Conservation (phyloP, 2,329 filamentous ascomycete species). For the Xylariaceae sp. region DNA sequence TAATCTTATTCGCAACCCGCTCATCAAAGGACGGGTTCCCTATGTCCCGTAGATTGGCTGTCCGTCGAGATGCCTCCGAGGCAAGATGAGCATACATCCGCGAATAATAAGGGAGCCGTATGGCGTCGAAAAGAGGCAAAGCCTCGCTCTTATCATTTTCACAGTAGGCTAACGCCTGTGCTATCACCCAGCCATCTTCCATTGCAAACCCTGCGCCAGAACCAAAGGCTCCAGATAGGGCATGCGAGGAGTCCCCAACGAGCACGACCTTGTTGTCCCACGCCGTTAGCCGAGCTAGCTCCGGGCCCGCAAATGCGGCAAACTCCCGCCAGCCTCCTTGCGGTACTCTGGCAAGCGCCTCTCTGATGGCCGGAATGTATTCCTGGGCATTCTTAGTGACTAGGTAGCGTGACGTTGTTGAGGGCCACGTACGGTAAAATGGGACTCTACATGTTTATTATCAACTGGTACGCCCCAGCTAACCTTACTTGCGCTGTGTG, state of each 20-base stretch:
- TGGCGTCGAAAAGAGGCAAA: constrained; percentile 31
- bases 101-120: constrained; percentile 36
- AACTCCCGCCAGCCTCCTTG: constrained; percentile 50
- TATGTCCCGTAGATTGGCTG: constrained; percentile 18
- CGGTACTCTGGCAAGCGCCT: constrained; percentile 43
- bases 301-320: constrained; percentile 50
- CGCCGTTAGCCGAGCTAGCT: constrained; percentile 42
- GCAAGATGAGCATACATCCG: constrained; percentile 34
- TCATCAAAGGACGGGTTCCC: constrained; percentile 27
- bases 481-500: constrained; percentile 33
- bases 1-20: constrained; percentile 29
- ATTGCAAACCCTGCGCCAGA: constrained; percentile 45
- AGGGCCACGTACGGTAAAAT: constrained; percentile 31
- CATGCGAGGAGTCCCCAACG: constrained; percentile 59
- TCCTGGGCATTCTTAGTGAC: constrained; percentile 33
- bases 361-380: constrained; percentile 44
- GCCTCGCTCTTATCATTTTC: constrained; percentile 31
- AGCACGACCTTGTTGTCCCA: constrained; percentile 50
- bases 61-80: constrained; percentile 17
- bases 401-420: constrained; percentile 9
- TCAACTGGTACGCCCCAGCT: constrained; percentile 36
- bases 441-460: constrained; percentile 31
- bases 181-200: constrained; percentile 37
- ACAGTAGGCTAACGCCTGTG: constrained; percentile 31
- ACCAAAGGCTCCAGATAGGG: constrained; percentile 50